Evolutionary conservation across 306 rosid genomes (phyloP).

Genomic region (Psophocarpus tetragonolobus): DNA sequence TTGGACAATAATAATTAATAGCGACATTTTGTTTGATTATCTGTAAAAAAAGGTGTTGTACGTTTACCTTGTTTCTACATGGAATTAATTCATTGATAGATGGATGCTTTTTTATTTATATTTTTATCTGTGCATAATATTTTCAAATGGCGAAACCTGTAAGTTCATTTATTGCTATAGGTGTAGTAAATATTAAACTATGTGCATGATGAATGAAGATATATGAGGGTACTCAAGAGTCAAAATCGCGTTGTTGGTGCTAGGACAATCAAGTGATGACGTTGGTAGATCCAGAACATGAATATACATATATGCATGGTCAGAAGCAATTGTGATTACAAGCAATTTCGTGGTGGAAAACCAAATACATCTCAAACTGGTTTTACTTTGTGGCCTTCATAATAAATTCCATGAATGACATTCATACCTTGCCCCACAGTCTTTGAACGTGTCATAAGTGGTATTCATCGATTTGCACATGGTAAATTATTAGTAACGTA

Average conservation of each 20-base stretch:
- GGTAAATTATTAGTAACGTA: background rate
- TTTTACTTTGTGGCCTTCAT: background rate
- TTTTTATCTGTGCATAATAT: background rate
- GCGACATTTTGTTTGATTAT: background rate
- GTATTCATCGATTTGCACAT: background rate
- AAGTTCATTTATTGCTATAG: background rate
- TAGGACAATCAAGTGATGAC: slow-evolving; percentile 17
- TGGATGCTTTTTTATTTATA: too few species aligned
- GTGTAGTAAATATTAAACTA: background rate
- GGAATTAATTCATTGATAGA: background rate
- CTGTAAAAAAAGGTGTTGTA: background rate
- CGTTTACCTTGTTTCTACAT: background rate
- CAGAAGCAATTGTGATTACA: background rate
- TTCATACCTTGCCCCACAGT: slow-evolving; percentile 25
- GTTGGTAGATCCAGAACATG: slow-evolving; percentile 2
- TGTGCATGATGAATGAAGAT: background rate
- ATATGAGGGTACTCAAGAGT: background rate
- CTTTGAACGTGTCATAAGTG: slow-evolving; percentile 21
- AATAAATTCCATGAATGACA: slow-evolving; percentile 26
- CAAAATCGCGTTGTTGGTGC: slow-evolving; percentile 28
- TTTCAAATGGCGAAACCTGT: background rate
- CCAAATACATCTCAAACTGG: slow-evolving; percentile 4
- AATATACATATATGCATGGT: slow-evolving; percentile 5
- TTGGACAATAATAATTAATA: background rate
- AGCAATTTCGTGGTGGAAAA: slow-evolving; percentile 19